These are phyloP conservation scores for Daldinia loculata DNA, from an alignment of 495 filamentous ascomycete genomes.

Conservation along the genomic window DNA sequence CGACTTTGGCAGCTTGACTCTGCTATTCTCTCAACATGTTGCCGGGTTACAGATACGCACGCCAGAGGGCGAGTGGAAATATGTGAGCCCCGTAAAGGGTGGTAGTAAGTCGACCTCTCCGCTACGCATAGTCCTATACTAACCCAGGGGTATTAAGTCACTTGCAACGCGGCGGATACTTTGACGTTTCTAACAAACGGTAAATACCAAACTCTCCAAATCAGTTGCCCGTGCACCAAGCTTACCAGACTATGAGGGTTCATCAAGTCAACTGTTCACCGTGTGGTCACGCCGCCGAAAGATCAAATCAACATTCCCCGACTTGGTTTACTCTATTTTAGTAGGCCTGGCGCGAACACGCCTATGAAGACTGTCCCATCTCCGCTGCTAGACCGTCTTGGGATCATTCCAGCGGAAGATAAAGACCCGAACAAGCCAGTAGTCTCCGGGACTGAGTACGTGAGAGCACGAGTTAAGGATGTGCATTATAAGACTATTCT, in stretches of 20 bases:
- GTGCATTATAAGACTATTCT: conserved; percentile 53
- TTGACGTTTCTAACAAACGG: conserved; percentile 56
- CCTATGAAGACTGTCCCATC: conserved; percentile 53
- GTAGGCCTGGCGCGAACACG: conserved; percentile 47
- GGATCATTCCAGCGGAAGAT: conserved; percentile 47
- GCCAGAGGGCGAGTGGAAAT: conserved; percentile 57
- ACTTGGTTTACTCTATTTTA: conserved; percentile 60
- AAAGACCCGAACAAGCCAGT: conserved; percentile 42
- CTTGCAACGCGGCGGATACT: conserved; percentile 60
- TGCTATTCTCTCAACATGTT: conserved; percentile 61
- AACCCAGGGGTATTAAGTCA: conserved; percentile 44
- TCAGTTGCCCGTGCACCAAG: not conserved
- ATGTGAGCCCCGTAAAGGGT: conserved; percentile 57
- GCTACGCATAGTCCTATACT: not conserved
- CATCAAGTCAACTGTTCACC: conserved; percentile 61
- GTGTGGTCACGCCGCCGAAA: conserved; percentile 56
- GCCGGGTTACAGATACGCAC: conserved; percentile 59
- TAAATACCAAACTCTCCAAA: not conserved
- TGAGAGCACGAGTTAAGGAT: conserved; percentile 57
- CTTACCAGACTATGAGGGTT: conserved; percentile 42
- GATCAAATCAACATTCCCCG: conserved; percentile 60
- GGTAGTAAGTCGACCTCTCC: conserved; percentile 39
- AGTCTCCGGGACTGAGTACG: conserved; percentile 56
- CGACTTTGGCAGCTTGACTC: conserved; percentile 62
- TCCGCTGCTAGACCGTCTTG: conserved; percentile 57